Evolutionary conservation across 139 green algal genomes (phyloP), one percentile per base, ranked within the genome.

Genomic region (Chlorella vulgaris): DNA sequence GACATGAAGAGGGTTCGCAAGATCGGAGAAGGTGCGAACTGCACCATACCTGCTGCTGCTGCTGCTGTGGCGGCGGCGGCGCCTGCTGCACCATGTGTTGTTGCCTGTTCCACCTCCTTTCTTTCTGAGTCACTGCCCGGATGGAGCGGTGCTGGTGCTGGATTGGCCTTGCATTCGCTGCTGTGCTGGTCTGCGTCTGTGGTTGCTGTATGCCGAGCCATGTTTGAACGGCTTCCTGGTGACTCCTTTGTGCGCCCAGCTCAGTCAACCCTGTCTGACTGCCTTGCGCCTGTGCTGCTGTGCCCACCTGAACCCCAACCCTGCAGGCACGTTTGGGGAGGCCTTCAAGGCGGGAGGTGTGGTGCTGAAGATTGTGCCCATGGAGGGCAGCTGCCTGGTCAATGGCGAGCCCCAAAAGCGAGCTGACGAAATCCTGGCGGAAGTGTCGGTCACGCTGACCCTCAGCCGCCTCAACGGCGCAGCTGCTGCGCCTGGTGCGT

Each of bases 321-420:
- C 22, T 31, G 28, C 71, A 86, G 70, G 96, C 51, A 98, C 94
- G 24, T 98, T 96, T 85, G 96, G 95, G 5, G 95, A 98, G 87
- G 95, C 92, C 8, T 97, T 94, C 82, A 92, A 87, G 66, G 82
- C 80, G 19, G 78, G 74, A 4, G 78, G 82, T 33, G 65, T 88
- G 2, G 92, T 98, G 53, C 82, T 96, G 84, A 98, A 98, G 82
- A 91, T 99, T 42, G 90, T 99, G 43, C 96, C 96, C n/a, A 94
- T 99, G 78, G 96, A 96, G 73, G 96, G 96, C 19, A 61, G 76
- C 6, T 66, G 82, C 65, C 67, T 90, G 31, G 89, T 80, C 7
- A 80, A 80, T 26, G 74, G 74, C 38, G 74, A 80, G 74, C 74
- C 74, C 38, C 74, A 98, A 81, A 96, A 95, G 87, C 76, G 69